phyloP scores from a whole-genome alignment of 2,329 filamentous ascomycete genomes.

The Zasmidium angulare region DNA sequence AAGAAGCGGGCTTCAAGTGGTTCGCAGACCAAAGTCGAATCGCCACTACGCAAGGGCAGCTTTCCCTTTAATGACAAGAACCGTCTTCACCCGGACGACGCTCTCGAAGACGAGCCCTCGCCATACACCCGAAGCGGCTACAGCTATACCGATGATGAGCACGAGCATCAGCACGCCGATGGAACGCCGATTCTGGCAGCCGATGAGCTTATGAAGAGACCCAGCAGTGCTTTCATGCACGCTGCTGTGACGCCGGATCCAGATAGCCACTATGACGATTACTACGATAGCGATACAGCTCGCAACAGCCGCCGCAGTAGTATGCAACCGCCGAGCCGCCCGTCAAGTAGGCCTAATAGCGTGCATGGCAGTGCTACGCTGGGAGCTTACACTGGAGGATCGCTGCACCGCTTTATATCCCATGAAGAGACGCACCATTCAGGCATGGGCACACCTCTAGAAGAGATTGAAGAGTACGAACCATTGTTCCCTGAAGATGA shows the following conservation, averaged over 20 bases:
- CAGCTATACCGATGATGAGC: conserved; percentile 41
- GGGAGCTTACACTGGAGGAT: conserved; percentile 48
- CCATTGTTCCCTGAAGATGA: conserved; percentile 82
- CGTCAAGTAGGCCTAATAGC: conserved; percentile 62
- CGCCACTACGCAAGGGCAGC: conserved; percentile 49
- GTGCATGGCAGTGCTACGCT: conserved; percentile 38
- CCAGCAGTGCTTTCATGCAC: conserved; percentile 65
- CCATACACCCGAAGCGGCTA: conserved; percentile 27
- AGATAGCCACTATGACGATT: conserved; percentile 59
- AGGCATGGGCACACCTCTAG: conserved; percentile 65
- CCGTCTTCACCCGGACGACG: conserved; percentile 30
- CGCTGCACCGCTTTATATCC: conserved; percentile 55
- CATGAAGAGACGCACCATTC: conserved; percentile 49
- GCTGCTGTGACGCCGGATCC: conserved; percentile 78
- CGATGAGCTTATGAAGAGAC: conserved; percentile 79
- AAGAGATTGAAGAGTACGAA: conserved; percentile 92
- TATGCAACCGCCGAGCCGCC: conserved; percentile 60
- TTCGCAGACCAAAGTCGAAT: conserved; percentile 37
- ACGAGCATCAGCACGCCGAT: conserved; percentile 59
- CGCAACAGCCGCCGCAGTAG: conserved; percentile 51
- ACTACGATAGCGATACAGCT: conserved; percentile 52
- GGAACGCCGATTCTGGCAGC: conserved; percentile 81
- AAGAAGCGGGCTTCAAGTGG: conserved; percentile 34
- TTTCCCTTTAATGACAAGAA: conserved; percentile 43
- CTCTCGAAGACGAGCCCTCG: conserved; percentile 44